A percentile compares a stretch with the other conserved stretches of the same genome.
Conservation (phyloP, 495 filamentous ascomycete genomes). For the Neurospora sp. region DNA sequence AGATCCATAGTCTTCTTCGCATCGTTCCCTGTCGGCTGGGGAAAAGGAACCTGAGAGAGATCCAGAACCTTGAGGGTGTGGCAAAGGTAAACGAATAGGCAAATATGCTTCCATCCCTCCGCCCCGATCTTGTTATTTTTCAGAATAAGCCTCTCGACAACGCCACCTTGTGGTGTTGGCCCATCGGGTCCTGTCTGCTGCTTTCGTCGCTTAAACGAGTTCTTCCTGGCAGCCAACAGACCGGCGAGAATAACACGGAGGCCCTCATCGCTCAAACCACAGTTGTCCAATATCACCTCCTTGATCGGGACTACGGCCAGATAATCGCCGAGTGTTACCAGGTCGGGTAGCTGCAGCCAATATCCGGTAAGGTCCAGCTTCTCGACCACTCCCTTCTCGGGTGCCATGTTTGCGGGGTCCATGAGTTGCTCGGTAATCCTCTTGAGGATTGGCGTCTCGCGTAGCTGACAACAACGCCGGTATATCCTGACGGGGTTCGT, state of each 20-base stretch:
- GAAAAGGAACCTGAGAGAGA: slow-evolving; percentile 77
- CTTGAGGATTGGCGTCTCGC: slow-evolving; percentile 83
- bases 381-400: slow-evolving; percentile 59
- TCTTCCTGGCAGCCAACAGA: slow-evolving; percentile 67
- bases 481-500: slow-evolving; percentile 92
- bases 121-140: slow-evolving; percentile 83
- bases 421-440: slow-evolving; percentile 79
- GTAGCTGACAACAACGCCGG: slow-evolving; percentile 82
- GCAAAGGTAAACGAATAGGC: slow-evolving; percentile 82
- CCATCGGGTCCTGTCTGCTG: slow-evolving; percentile 25
- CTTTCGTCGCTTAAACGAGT: slow-evolving; percentile 35
- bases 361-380: slow-evolving; percentile 78
- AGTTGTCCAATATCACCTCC: slow-evolving; percentile 75
- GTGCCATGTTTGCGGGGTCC: slow-evolving; percentile 49
- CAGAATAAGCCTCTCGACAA: slow-evolving; percentile 79
- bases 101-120: slow-evolving; percentile 88
- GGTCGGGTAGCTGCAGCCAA: slow-evolving; percentile 69
- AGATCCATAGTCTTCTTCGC: slow-evolving; percentile 17
- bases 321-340: slow-evolving; percentile 84
- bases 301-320: slow-evolving; percentile 86
- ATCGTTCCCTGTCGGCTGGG: slow-evolving; percentile 25
- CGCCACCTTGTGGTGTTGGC: slow-evolving; percentile 43
- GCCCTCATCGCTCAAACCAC: slow-evolving; percentile 75
- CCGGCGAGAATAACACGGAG: slow-evolving; percentile 79
- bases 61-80: slow-evolving; percentile 79